Percentiles rank a stretch among this genome's conserved stretches.
Evolutionary conservation across 495 filamentous ascomycete species (phyloP).

Genomic region (Xylaria bambusicola): DNA sequence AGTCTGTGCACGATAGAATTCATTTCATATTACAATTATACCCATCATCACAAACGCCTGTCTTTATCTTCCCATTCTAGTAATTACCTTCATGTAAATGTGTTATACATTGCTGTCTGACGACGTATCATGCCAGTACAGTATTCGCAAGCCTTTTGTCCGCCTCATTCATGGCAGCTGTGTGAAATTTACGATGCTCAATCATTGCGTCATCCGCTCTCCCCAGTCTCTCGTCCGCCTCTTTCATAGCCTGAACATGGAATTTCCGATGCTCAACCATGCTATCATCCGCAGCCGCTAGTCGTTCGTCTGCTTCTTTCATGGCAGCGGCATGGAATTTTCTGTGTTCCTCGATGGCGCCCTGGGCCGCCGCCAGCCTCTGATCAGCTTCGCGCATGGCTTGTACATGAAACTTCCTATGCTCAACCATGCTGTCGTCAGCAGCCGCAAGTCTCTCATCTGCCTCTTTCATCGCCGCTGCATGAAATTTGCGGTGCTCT

Average conservation of each 20-base stretch:
- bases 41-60: no score
- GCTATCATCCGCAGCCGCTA: slow-evolving; percentile 1
- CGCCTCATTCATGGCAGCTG: background rate
- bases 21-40: no score
- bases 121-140: no score
- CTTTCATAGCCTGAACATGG: background rate
- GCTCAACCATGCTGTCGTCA: background rate
- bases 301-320: background rate
- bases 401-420: background rate
- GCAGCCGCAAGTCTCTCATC: background rate
- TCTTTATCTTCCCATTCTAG: no score
- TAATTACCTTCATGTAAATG: no score
- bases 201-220: slow-evolving; percentile 7
- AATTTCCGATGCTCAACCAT: slow-evolving; percentile 7
- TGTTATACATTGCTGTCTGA: no score
- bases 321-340: background rate
- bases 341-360: background rate
- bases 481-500: slow-evolving; percentile 6
- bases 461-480: background rate
- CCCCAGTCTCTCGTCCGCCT: slow-evolving; percentile 3
- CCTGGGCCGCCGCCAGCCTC: background rate
- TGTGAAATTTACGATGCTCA: slow-evolving; percentile 11
- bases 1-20: no score
- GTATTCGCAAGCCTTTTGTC: background rate
- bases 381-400: slow-evolving; percentile 1